Conservation (phyloP, 169 alveolate species). For the Eimeria falciformis region DNA sequence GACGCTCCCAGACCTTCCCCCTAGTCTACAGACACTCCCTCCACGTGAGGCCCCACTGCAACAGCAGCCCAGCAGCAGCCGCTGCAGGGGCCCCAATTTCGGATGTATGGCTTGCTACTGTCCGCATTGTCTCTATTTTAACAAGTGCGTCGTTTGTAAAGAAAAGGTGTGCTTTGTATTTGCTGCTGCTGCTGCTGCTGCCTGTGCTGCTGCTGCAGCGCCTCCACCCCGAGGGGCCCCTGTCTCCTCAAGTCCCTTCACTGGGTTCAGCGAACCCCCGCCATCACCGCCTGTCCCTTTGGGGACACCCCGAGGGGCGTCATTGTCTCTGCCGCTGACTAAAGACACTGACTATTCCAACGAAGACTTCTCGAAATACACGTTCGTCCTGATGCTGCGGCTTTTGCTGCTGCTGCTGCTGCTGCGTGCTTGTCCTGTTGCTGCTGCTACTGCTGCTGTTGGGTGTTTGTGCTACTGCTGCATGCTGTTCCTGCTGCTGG, state of each 20-base stretch:
- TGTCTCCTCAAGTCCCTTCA: slow-evolving; percentile 32
- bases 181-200: not conserved
- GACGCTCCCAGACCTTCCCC: slow-evolving; percentile 32
- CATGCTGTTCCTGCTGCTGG: not conserved
- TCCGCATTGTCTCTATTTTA: too few relatives aligned
- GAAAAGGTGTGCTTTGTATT: too few relatives aligned
- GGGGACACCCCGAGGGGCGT: slow-evolving; percentile 1
- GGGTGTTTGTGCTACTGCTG: not conserved
- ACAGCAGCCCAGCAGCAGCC: slow-evolving; percentile 15
- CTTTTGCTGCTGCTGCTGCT: slow-evolving; percentile 22
- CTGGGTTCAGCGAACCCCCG: slow-evolving; percentile 48
- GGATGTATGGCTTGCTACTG: too few relatives aligned
- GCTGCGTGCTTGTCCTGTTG: not conserved
- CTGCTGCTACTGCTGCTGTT: not conserved
- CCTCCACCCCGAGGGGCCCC: slow-evolving; percentile 26
- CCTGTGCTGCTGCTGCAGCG: slow-evolving; percentile 26
- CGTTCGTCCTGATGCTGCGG: slow-evolving; percentile 20
- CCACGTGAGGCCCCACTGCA: slow-evolving; percentile 24
- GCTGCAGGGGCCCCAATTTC: not conserved
- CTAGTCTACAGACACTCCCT: slow-evolving; percentile 18
- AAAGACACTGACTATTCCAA: slow-evolving; percentile 10
- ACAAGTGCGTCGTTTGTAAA: too few relatives aligned
- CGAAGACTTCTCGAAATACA: slow-evolving; percentile 57
- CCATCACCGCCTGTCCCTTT: not conserved
- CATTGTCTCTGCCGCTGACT: slow-evolving; percentile 2